Conservation (phyloP, 2,329 filamentous ascomycete species). For the Venturia asperata region DNA sequence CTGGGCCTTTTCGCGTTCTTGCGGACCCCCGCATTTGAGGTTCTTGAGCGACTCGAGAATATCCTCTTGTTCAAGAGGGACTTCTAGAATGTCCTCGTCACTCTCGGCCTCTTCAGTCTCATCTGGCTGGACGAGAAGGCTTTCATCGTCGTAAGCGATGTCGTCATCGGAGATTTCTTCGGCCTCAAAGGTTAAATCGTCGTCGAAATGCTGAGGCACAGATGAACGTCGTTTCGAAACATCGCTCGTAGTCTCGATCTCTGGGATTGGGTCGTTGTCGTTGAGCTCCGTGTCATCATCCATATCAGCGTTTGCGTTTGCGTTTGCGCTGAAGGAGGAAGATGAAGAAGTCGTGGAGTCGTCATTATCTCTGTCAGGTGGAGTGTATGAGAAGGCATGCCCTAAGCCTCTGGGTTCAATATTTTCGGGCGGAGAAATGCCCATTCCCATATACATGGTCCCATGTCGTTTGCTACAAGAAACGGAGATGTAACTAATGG, state of each 20-base stretch:
- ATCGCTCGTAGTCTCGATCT: conserved; percentile 15
- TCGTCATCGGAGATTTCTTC: conserved; percentile 37
- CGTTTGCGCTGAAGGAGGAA: conserved; percentile 19
- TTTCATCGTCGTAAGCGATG: conserved; percentile 32
- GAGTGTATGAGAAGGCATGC: conserved; percentile 33
- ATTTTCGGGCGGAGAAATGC: conserved; percentile 34
- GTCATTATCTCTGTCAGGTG: conserved; percentile 21
- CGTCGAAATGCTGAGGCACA: conserved; percentile 2
- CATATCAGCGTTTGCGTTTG: conserved; percentile 24
- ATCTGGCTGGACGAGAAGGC: conserved; percentile 39
- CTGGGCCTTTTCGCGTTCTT: conserved; percentile 27
- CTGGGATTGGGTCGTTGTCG: conserved; percentile 21
- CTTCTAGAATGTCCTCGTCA: conserved; percentile 26
- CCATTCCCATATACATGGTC: conserved; percentile 23
- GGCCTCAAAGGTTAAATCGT: conserved; percentile 30
- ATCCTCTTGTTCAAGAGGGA: conserved; percentile 23
- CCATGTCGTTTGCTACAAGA: conserved; percentile 28
- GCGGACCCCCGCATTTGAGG: conserved; percentile 30
- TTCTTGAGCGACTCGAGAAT: conserved; percentile 31
- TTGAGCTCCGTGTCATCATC: conserved; percentile 27
- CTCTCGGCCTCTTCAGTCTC: conserved; percentile 38
- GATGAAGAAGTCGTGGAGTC: conserved; percentile 9
- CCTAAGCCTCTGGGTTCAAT: conserved; percentile 32
- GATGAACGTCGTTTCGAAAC: conserved; percentile 13
- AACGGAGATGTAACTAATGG: not conserved